Conservation (phyloP, 2,329 filamentous ascomycete genomes). For the Grosmannia clavigera region DNA sequence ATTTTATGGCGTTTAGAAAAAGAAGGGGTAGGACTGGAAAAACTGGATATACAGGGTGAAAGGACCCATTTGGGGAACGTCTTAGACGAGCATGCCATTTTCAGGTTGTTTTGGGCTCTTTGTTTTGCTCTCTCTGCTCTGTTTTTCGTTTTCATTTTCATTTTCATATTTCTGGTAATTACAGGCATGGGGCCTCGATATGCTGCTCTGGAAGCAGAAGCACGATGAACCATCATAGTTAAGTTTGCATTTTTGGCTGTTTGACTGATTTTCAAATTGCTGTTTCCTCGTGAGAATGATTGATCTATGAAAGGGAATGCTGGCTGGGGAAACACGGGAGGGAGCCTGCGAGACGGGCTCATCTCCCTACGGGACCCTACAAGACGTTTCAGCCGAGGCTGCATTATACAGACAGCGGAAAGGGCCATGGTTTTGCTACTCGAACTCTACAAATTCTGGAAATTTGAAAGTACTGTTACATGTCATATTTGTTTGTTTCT, state of each 20-base stretch:
- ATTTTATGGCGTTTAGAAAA: not conserved
- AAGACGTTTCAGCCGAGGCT: too few relatives aligned
- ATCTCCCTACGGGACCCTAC: too few relatives aligned
- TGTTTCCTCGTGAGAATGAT: not conserved
- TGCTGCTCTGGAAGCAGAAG: conserved; percentile 11
- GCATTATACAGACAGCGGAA: too few relatives aligned
- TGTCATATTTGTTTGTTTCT: too few relatives aligned
- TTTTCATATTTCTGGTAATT: not conserved
- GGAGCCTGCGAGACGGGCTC: too few relatives aligned
- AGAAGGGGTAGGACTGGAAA: not conserved
- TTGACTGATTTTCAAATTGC: not conserved
- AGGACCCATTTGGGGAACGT: not conserved
- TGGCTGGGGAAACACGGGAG: too few relatives aligned
- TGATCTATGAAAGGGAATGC: not conserved
- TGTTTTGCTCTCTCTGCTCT: not conserved
- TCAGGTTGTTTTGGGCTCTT: not conserved
- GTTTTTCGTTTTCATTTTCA: not conserved
- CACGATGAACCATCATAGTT: not conserved
- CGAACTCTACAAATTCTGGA: too few relatives aligned
- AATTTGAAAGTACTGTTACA: too few relatives aligned
- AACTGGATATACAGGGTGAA: not conserved
- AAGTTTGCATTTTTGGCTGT: not conserved
- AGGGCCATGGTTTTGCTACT: too few relatives aligned
- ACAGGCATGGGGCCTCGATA: not conserved
- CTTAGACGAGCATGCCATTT: too few relatives aligned